Evolutionary conservation across 805 yeast genomes (phyloP), one percentile per base, ranked within the genome.

Genomic region (Schwanniomyces pseudopolymorphus): DNA sequence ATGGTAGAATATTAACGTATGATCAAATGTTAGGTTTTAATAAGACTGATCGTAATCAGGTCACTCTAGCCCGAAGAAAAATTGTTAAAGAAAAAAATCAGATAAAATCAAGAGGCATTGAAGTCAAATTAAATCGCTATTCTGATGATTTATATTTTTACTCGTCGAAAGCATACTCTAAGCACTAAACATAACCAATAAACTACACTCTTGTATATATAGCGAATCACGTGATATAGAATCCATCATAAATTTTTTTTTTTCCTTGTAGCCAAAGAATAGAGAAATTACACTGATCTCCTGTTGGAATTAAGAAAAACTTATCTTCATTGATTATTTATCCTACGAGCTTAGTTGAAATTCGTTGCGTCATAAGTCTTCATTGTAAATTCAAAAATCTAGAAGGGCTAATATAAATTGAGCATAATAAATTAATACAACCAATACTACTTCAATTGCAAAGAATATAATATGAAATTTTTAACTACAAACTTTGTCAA

Each of bases 401-500:
- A 22, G 25, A 22, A 22, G 8, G 8, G 8, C 25, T 22, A 22
- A 22, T 22, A 22, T 8, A 22, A 22, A 22, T 8, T 22, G 25
- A 22, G n/a, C n/a, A 26, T 24, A 26, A 26, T 10, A 3, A 26
- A 10, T 26, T 10, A 26, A 26, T 26, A 26, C n/a, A 27, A 13
- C 5, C 14, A 31, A 3, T 3, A 31, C 5, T 31, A 31, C 11
- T 31, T 16, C 35, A 31, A 31, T 8, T 4, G 13, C 35, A 31
- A 31, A 19, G 5, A 16, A 14, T 17, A 17, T 8, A 31, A 31
- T 5, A 92, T 92, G 99, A 92, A 94, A 70, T 83, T 92, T 59
- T 72, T 94, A 22, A 92, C 99, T n/a, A 88, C 97, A 10, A 94
- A 94, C 67, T 94, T 94, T 67, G 96, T 94, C 51, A 89, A 86